Base-by-base conservation (phyloP, 352 stramenopile species). In the Globisporangium middletonii region DNA sequence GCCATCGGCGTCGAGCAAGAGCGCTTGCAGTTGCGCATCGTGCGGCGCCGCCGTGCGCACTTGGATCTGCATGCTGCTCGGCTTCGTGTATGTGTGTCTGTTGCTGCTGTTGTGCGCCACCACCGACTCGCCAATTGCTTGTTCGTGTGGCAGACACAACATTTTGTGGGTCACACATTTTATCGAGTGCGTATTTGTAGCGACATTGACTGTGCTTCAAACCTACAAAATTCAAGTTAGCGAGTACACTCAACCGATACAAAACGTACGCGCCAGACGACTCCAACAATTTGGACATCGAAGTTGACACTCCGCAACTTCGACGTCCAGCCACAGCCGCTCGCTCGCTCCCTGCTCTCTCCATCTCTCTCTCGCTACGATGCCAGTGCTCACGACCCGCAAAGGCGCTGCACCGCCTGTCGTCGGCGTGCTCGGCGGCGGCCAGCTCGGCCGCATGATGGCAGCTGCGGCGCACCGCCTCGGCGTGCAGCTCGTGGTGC, bases 381-480 rank as follows among this genome's bases (percentile, higher is more conserved):
- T 89, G 77, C 65, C 75, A 1, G 74, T 89, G 54, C 63, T 89
- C 3, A 72, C 68, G 35, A 86, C 66, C 9, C 63, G 58, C 28
- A 62, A n/a, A 3, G 74, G 71, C 45, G 27, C 58, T n/a, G 68
- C 71, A 44, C 75, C 71, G 53, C 80, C 83, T 45, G 77, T 88
- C 18, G 79, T 98, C 53, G 90, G 92, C 55, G 83, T 97, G 41
- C 75, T 99, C 26, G 97, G 97, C 55, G 97, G 97, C 55, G 97
- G 97, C 47, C 97, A 99, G 69, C 78, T 99, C 47, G 97, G 96
- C 49, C 94, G 96, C 62, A 99, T 99, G 97, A 99, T 99, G 95
- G 94, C 90, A n/a, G 74, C 97, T 52, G 95, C 97, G 47, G 94
- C 92, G 9, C 92, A 98, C 60, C 94, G 96, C 33, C 77, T 99